Conservation (phyloP, 257 asterid species). For the Apocynum venetum region DNA sequence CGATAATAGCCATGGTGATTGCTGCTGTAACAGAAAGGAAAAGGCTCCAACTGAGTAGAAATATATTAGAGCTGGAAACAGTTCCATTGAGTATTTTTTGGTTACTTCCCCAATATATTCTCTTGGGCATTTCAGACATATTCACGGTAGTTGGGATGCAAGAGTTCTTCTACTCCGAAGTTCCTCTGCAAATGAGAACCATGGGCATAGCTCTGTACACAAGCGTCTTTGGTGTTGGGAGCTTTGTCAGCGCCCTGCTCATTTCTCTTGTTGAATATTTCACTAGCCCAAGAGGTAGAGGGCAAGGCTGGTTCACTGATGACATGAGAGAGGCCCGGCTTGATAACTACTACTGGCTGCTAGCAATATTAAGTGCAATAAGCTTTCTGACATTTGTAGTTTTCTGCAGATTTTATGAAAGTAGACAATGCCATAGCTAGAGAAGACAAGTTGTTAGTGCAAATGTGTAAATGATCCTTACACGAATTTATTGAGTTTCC, state of each 20-base stretch:
- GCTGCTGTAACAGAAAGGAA: slow-evolving; percentile 67
- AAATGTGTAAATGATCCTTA: background rate
- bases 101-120: slow-evolving; percentile 82
- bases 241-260: slow-evolving; percentile 66
- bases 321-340: slow-evolving; percentile 63
- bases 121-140: slow-evolving; percentile 83
- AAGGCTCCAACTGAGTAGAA: slow-evolving; percentile 39
- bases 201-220: slow-evolving; percentile 88
- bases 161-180: slow-evolving; percentile 80
- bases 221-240: slow-evolving; percentile 89
- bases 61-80: slow-evolving; percentile 11
- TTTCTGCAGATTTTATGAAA: slow-evolving; percentile 42
- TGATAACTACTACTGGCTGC: slow-evolving; percentile 78
- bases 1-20: slow-evolving; percentile 72
- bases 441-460: background rate
- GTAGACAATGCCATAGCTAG: slow-evolving; percentile 14
- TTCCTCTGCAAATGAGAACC: slow-evolving; percentile 74
- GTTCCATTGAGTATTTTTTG: slow-evolving; percentile 67
- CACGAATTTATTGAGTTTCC: no score
- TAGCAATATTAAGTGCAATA: slow-evolving; percentile 42
- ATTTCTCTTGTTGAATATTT: slow-evolving; percentile 53
- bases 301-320: slow-evolving; percentile 68
- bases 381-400: slow-evolving; percentile 48
- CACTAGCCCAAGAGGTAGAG: slow-evolving; percentile 34
- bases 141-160: slow-evolving; percentile 99